Evolutionary conservation across 306 rosid species (phyloP).

Genomic region (Crotalaria pallida): DNA sequence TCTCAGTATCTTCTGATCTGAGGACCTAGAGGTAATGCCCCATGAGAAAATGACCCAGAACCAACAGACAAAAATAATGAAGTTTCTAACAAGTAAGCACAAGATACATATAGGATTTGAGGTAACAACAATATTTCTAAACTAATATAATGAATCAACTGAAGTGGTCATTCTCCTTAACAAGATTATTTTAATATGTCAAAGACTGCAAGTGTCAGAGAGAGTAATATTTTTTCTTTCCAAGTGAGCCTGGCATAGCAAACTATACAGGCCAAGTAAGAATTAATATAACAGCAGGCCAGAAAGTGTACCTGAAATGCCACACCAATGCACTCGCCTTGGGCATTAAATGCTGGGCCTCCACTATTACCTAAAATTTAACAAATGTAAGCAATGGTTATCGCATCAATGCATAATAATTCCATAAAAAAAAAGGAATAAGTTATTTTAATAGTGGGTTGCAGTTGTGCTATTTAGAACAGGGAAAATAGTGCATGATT

Average conservation of each 20-base stretch:
- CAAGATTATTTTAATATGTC: constrained; percentile 7
- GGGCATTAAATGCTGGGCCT: constrained; percentile 97
- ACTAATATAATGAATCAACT: neutral
- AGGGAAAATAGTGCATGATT: neutral
- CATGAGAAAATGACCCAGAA: constrained; percentile 35
- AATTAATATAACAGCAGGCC: constrained; percentile 19
- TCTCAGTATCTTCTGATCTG: constrained; percentile 98
- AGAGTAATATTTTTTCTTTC: neutral
- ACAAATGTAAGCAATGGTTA: constrained; percentile 34
- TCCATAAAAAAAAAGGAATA: neutral
- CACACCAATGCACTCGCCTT: constrained; percentile 98
- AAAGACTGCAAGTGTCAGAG: neutral
- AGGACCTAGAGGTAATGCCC: constrained; percentile 74
- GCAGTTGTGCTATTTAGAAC: neutral
- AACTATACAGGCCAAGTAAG: constrained; percentile 9
- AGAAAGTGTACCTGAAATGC: constrained; percentile 94
- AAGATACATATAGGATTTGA: neutral
- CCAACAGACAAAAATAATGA: neutral
- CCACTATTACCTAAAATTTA: constrained; percentile 96
- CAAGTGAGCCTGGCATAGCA: neutral
- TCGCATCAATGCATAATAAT: constrained; percentile 22
- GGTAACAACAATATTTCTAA: constrained; percentile 14
- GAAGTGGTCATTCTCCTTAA: neutral
- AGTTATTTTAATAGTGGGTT: neutral
- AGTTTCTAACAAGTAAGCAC: constrained; percentile 10